Conservation (phyloP, 352 stramenopile species). For the Aphanomyces cochlioides region DNA sequence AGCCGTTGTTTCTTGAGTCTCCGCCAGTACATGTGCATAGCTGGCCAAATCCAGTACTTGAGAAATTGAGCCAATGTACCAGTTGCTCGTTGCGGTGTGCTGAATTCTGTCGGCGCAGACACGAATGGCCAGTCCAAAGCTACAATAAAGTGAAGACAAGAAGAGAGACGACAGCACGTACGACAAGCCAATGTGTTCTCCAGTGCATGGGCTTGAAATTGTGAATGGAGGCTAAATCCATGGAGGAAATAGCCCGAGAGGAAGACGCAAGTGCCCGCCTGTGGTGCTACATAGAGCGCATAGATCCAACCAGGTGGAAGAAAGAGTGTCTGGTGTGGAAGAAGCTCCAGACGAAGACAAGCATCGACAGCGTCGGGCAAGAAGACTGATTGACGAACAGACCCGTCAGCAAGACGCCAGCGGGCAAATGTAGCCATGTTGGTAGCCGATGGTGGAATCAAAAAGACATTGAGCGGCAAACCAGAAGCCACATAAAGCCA, state of each 20-base stretch:
- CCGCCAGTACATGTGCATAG: constrained; percentile 55
- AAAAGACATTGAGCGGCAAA: constrained; percentile 51
- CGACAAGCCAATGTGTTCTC: neutral
- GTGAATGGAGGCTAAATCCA: constrained; percentile 10
- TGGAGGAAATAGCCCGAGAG: constrained; percentile 21
- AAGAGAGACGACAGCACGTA: neutral
- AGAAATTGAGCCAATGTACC: constrained; percentile 5
- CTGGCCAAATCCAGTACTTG: constrained; percentile 44
- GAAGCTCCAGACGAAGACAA: constrained; percentile 64
- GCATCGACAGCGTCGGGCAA: constrained; percentile 59
- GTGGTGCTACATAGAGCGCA: constrained; percentile 43
- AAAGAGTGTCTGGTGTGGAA: constrained; percentile 44
- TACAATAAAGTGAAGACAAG: neutral
- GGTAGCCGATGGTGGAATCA: constrained; percentile 54
- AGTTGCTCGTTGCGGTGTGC: neutral
- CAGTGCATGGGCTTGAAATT: constrained; percentile 7
- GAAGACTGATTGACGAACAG: constrained; percentile 45
- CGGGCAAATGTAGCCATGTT: constrained; percentile 51
- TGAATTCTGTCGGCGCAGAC: constrained; percentile 14
- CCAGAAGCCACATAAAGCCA: constrained; percentile 64
- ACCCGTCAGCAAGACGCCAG: constrained; percentile 42
- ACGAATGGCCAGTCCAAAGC: constrained; percentile 24
- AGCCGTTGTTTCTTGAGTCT: constrained; percentile 44
- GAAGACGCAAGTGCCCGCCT: neutral
- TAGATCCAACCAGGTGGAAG: constrained; percentile 69